These are phyloP conservation scores for Verticillium isaacii DNA, from an alignment of 2,329 filamentous ascomycete species.

Conservation along the genomic window DNA sequence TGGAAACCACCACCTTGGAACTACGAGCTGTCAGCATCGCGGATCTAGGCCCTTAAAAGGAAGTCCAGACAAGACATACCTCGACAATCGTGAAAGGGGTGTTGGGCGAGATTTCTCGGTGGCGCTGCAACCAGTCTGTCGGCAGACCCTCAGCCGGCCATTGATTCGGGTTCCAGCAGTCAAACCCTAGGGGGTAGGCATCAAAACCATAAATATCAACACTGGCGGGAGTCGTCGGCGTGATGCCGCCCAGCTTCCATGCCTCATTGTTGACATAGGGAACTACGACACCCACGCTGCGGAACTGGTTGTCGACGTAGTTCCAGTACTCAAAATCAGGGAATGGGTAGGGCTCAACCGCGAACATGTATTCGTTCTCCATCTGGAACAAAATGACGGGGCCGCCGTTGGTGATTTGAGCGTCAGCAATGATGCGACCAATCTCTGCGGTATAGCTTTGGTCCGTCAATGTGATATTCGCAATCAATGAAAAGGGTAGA, in stretches of 20 bases:
- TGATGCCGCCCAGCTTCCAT: slow-evolving; percentile 22
- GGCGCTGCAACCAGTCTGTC: slow-evolving; percentile 49
- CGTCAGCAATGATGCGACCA: slow-evolving; percentile 56
- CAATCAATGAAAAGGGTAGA: not conserved
- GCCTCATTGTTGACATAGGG: slow-evolving; percentile 69
- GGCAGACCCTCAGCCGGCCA: slow-evolving; percentile 58
- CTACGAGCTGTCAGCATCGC: slow-evolving; percentile 20
- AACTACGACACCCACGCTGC: slow-evolving; percentile 60
- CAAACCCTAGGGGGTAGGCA: slow-evolving; percentile 38
- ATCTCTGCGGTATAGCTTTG: slow-evolving; percentile 52
- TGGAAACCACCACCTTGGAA: slow-evolving; percentile 64
- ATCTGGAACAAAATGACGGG: slow-evolving; percentile 67
- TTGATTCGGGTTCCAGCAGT: slow-evolving; percentile 38
- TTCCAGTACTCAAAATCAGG: slow-evolving; percentile 63
- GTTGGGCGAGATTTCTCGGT: slow-evolving; percentile 56
- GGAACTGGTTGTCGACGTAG: slow-evolving; percentile 59
- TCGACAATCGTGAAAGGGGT: slow-evolving; percentile 63
- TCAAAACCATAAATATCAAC: slow-evolving; percentile 46
- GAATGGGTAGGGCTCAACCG: slow-evolving; percentile 34
- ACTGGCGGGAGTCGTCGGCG: slow-evolving; percentile 11
- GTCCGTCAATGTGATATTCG: not conserved
- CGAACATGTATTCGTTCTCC: slow-evolving; percentile 60
- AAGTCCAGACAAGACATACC: slow-evolving; percentile 18
- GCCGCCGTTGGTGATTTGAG: slow-evolving; percentile 71
- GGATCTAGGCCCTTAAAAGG: not conserved